Conservation (phyloP, 805 yeast genomes). For the Kuraishia capsulata region DNA sequence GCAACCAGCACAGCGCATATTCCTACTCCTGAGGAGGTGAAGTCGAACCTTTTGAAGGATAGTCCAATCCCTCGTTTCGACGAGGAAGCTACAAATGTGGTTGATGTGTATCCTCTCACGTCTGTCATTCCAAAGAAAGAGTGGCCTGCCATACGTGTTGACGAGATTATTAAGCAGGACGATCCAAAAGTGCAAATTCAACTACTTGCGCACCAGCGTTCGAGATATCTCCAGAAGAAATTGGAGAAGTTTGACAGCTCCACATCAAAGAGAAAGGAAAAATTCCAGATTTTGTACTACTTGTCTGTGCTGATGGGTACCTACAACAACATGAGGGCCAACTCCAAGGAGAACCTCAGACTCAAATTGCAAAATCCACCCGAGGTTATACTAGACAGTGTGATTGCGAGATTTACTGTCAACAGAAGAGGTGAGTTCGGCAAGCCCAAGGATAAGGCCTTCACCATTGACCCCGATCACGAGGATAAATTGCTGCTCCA, state of each 20-base stretch:
- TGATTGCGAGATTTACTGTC: conserved; percentile 65
- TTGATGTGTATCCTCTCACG: conserved; percentile 70
- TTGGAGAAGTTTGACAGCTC: conserved; percentile 29
- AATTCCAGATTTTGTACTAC: conserved; percentile 67
- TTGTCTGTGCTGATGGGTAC: conserved; percentile 75
- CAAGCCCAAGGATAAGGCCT: conserved; percentile 68
- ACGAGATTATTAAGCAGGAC: conserved; percentile 47
- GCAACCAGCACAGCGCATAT: conserved; percentile 58
- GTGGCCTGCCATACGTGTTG: conserved; percentile 54
- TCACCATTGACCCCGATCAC: conserved; percentile 73
- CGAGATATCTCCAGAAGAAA: conserved; percentile 45
- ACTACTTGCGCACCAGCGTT: conserved; percentile 50
- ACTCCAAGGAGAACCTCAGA: conserved; percentile 47
- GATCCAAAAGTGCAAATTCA: conserved; percentile 41
- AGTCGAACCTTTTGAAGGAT: conserved; percentile 45
- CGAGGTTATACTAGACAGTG: conserved; percentile 60
- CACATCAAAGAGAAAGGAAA: conserved; percentile 41
- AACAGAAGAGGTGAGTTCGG: conserved; percentile 57
- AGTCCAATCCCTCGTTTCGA: conserved; percentile 81
- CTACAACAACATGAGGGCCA: conserved; percentile 61
- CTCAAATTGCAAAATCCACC: conserved; percentile 64
- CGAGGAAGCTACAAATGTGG: conserved; percentile 71
- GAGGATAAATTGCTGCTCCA: conserved; percentile 84
- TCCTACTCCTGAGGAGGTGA: conserved; percentile 64
- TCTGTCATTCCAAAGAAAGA: conserved; percentile 64